phyloP scores from a whole-genome alignment of 2,329 filamentous ascomycete genomes.

The Colletotrichum abscissum region DNA sequence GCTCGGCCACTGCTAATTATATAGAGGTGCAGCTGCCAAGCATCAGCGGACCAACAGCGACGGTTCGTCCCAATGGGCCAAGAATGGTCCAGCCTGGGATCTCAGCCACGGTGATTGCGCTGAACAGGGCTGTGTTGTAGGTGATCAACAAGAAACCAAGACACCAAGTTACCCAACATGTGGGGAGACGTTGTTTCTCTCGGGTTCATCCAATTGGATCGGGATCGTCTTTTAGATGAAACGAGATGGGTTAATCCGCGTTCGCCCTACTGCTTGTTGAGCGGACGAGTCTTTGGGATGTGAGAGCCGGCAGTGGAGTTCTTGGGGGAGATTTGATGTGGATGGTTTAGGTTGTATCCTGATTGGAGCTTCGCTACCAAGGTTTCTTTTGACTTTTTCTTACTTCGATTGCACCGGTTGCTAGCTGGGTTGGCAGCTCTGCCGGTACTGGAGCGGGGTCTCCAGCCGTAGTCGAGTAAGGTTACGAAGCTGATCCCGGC shows the following conservation, averaged over 20 bases:
- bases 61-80: conserved; percentile 28
- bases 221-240: not conserved
- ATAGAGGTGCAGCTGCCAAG: conserved; percentile 31
- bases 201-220: not conserved
- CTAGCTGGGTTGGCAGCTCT: not conserved
- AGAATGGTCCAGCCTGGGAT: conserved; percentile 7
- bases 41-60: conserved; percentile 19
- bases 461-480: not conserved
- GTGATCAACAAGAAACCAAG: conserved; percentile 12
- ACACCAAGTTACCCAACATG: not conserved
- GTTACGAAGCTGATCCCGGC: conserved; percentile 12
- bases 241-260: not conserved
- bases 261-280: not conserved
- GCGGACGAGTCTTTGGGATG: not conserved
- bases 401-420: not conserved
- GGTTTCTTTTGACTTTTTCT: not conserved
- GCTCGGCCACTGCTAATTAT: conserved; percentile 31
- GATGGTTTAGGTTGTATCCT: not conserved
- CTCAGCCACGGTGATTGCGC: conserved; percentile 36
- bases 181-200: not conserved
- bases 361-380: not conserved
- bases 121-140: conserved; percentile 27
- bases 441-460: not conserved
- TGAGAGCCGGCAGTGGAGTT: not conserved
- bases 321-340: not conserved